Conservation (phyloP, 805 yeast species). For the Candida tammaniensis region DNA sequence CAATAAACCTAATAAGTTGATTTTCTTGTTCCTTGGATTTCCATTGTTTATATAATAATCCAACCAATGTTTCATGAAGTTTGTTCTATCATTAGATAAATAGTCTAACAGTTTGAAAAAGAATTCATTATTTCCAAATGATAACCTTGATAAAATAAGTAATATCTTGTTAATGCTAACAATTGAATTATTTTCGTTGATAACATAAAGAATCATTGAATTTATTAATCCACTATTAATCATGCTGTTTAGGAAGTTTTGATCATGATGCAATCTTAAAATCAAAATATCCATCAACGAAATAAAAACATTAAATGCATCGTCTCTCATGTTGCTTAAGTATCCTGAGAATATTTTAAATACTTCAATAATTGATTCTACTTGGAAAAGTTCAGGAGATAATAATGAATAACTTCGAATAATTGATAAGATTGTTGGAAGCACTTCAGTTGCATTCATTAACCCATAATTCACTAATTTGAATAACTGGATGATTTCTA, state of each 20-base stretch:
- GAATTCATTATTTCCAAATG: constrained; percentile 29
- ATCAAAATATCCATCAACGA: constrained; percentile 53
- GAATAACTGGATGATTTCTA: constrained; percentile 44
- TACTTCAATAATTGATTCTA: constrained; percentile 35
- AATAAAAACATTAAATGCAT: constrained; percentile 55
- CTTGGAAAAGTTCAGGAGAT: constrained; percentile 38
- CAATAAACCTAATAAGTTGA: constrained; percentile 60
- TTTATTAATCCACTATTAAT: constrained; percentile 45
- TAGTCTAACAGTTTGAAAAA: constrained; percentile 33
- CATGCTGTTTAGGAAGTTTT: constrained; percentile 26
- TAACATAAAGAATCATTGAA: constrained; percentile 38
- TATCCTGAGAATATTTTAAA: constrained; percentile 53
- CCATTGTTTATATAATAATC: constrained; percentile 51
- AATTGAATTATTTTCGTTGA: constrained; percentile 43
- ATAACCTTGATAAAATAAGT: constrained; percentile 36
- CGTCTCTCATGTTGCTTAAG: constrained; percentile 65
- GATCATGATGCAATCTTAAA: constrained; percentile 24
- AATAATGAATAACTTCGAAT: constrained; percentile 60
- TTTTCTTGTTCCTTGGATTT: constrained; percentile 73
- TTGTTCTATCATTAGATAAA: constrained; percentile 19
- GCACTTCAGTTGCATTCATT: constrained; percentile 68
- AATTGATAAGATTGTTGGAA: constrained; percentile 61
- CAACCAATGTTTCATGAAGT: constrained; percentile 36
- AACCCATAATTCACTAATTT: constrained; percentile 58
- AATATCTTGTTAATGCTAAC: constrained; percentile 36